These are phyloP conservation scores for Phytophthora uliginosa DNA, from an alignment of 352 stramenopile species.

Conservation along the genomic window DNA sequence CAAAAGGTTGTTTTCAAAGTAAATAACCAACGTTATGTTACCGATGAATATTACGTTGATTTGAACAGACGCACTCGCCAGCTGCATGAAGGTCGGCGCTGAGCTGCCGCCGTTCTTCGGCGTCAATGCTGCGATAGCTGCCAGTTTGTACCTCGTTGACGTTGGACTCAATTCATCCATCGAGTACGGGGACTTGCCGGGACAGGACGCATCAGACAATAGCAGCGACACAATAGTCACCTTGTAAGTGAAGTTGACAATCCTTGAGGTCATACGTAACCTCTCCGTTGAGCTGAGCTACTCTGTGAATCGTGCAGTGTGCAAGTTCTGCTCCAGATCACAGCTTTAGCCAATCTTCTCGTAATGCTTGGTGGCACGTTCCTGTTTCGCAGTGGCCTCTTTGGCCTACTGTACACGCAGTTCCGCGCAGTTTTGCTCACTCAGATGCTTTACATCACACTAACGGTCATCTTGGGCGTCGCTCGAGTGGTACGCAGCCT, in stretches of 20 bases:
- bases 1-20: slow-evolving; percentile 35
- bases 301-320: slow-evolving; percentile 38
- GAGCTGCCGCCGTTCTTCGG: slow-evolving; percentile 46
- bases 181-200: slow-evolving; percentile 66
- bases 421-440: slow-evolving; percentile 61
- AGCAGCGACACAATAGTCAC: slow-evolving; percentile 57
- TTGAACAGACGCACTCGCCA: not conserved
- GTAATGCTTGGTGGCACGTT: slow-evolving; percentile 70
- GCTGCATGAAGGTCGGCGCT: slow-evolving; percentile 25
- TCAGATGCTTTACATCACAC: slow-evolving; percentile 59
- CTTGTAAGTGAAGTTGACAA: slow-evolving; percentile 46
- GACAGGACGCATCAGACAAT: slow-evolving; percentile 36
- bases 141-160: slow-evolving; percentile 60
- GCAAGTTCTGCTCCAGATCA: slow-evolving; percentile 75
- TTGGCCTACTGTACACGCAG: slow-evolving; percentile 63
- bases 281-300: no score
- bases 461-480: slow-evolving; percentile 55
- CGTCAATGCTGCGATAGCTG: slow-evolving; percentile 50
- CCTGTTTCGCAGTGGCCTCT: slow-evolving; percentile 78
- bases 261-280: no score
- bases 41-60: not conserved
- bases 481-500: slow-evolving; percentile 44
- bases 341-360: slow-evolving; percentile 64
- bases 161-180: slow-evolving; percentile 69
- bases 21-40: slow-evolving; percentile 25